Conservation (phyloP, 2,329 filamentous ascomycete genomes). For the Lecanicillium sp. region DNA sequence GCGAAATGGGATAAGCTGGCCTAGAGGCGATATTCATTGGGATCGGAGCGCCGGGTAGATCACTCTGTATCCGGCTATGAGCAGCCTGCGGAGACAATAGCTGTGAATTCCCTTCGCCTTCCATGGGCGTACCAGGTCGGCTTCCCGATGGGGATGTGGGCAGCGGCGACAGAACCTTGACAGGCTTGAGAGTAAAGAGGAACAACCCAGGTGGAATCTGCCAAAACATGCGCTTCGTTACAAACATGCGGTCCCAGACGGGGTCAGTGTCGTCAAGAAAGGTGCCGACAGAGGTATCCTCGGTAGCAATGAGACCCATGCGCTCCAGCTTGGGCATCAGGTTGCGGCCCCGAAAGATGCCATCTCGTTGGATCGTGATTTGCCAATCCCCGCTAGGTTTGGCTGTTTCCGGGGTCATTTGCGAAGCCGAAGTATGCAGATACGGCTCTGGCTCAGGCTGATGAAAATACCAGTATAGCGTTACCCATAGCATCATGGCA, state of each 20-base stretch:
- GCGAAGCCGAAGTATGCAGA: slow-evolving; percentile 54
- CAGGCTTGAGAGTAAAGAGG: slow-evolving; percentile 72
- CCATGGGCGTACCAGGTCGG: slow-evolving; percentile 43
- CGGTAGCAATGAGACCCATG: slow-evolving; percentile 75
- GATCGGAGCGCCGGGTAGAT: slow-evolving; percentile 29
- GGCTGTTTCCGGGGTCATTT: slow-evolving; percentile 57
- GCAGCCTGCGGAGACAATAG: slow-evolving; percentile 11
- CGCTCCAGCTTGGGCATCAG: slow-evolving; percentile 84
- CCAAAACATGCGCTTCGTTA: slow-evolving; percentile 78
- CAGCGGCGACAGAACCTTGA: slow-evolving; percentile 26
- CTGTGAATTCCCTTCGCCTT: slow-evolving; percentile 15
- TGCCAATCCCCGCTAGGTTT: slow-evolving; percentile 80
- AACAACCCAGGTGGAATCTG: slow-evolving; percentile 82
- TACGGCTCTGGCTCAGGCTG: slow-evolving; percentile 63
- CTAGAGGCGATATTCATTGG: slow-evolving; percentile 23
- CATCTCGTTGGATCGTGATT: slow-evolving; percentile 75
- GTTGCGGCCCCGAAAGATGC: slow-evolving; percentile 77
- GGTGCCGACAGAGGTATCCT: slow-evolving; percentile 67
- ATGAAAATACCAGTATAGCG: slow-evolving; percentile 96
- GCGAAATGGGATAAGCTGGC: slow-evolving; percentile 45
- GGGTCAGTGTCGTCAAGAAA: slow-evolving; percentile 52
- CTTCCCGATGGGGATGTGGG: slow-evolving; percentile 45
- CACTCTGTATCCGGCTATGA: slow-evolving; percentile 19
- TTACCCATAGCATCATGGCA: slow-evolving; percentile 94
- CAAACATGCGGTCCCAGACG: slow-evolving; percentile 74